A percentile compares a stretch with the other conserved stretches of the same genome.
Evolutionary conservation across 2,329 filamentous ascomycete genomes (phyloP).

Genomic region (Neopestalotiopsis sp.): DNA sequence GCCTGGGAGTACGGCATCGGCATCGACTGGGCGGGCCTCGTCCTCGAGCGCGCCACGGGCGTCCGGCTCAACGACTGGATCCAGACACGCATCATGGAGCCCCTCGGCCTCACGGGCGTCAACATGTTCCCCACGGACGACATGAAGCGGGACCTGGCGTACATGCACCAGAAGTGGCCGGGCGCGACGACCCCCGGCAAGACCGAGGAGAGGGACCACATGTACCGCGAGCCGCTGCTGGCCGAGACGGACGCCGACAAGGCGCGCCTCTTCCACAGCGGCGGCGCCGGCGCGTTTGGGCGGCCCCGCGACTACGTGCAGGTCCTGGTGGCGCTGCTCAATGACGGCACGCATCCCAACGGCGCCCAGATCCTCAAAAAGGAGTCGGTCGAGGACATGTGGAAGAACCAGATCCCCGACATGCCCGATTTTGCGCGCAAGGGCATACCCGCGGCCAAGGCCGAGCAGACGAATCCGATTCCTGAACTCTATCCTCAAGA

Average conservation of each 20-base stretch:
- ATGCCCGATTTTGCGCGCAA: conserved; percentile 57
- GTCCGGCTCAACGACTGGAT: conserved; percentile 53
- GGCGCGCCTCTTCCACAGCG: conserved; percentile 57
- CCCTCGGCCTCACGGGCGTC: conserved; percentile 53
- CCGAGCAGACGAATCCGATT: conserved; percentile 50
- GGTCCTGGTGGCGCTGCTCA: conserved; percentile 66
- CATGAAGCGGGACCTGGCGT: conserved; percentile 60
- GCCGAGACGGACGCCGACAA: conserved; percentile 48
- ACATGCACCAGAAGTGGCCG: conserved; percentile 58
- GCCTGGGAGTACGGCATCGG: conserved; percentile 64
- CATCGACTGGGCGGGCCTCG: conserved; percentile 60
- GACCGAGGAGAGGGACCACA: conserved; percentile 49
- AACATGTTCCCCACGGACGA: conserved; percentile 60
- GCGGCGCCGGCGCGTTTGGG: conserved; percentile 66
- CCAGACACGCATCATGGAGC: conserved; percentile 50
- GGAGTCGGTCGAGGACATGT: conserved; percentile 67
- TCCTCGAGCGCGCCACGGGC: conserved; percentile 50
- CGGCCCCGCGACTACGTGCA: conserved; percentile 65
- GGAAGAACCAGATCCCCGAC: conserved; percentile 64
- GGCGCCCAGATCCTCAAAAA: conserved; percentile 57
- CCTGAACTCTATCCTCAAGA: conserved; percentile 53
- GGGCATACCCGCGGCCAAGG: conserved; percentile 50
- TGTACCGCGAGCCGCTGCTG: conserved; percentile 42
- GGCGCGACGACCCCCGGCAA: conserved; percentile 43
- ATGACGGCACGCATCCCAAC: conserved; percentile 67